These are phyloP conservation scores for Ceratocystis huliohia DNA, from an alignment of 2,329 filamentous ascomycete species.

Conservation along the genomic window DNA sequence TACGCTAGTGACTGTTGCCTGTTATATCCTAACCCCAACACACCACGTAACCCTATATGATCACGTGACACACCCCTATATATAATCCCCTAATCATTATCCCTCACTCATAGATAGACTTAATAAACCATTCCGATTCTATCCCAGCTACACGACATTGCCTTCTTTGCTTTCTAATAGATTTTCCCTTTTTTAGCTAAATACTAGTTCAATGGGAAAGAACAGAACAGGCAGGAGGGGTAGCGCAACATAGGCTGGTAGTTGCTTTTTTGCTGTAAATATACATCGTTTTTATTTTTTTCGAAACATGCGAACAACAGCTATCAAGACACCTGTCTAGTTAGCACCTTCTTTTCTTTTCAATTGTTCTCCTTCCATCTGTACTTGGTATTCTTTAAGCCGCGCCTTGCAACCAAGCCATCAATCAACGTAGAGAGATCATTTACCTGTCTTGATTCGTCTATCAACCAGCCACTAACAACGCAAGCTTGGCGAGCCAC, in stretches of 20 bases:
- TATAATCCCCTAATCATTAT: too few species aligned
- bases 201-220: not conserved
- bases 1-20: not conserved
- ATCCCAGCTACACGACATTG: not conserved
- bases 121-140: too few species aligned
- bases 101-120: too few species aligned
- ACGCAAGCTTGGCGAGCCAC: not conserved
- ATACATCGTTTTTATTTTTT: too few species aligned
- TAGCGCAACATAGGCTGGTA: too few species aligned
- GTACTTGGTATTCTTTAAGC: not conserved
- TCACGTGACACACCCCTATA: too few species aligned
- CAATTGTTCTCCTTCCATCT: not conserved
- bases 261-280: too few species aligned
- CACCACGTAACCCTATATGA: too few species aligned
- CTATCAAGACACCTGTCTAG: not conserved
- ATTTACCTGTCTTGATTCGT: not conserved
- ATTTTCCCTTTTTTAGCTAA: too few species aligned
- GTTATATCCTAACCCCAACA: too few species aligned
- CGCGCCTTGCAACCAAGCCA: not conserved
- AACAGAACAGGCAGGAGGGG: not conserved
- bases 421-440: not conserved
- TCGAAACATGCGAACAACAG: not conserved
- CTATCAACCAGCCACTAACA: not conserved
- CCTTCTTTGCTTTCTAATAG: not conserved
- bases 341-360: not conserved